These are phyloP conservation scores for Prillingera fragicola DNA, from an alignment of 1,284 basidiomycete species.

Conservation along the genomic window DNA sequence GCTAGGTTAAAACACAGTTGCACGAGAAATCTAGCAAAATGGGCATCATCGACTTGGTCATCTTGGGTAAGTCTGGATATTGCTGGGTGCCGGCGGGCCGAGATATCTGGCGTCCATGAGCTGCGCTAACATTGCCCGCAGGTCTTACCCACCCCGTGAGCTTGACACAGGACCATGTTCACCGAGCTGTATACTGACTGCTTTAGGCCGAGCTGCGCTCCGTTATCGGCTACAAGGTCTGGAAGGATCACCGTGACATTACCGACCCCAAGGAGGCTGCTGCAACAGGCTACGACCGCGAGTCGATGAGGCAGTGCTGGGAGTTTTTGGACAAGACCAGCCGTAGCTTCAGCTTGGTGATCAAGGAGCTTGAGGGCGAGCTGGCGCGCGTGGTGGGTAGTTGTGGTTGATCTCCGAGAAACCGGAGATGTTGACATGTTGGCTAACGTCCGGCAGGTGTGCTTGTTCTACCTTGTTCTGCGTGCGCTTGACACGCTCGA, in stretches of 20 bases:
- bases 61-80: conserved; percentile 28
- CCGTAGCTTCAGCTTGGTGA: conserved; percentile 85
- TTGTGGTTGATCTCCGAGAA: too few relatives aligned
- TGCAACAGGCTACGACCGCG: conserved; percentile 74
- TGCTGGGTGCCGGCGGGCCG: background rate
- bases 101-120: background rate
- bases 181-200: background rate
- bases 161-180: background rate
- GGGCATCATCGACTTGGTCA: conserved; percentile 28
- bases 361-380: conserved; percentile 95
- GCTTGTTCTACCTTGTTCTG: conserved; percentile 91
- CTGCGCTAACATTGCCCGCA: conserved; percentile 14
- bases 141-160: conserved; percentile 35
- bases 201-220: conserved; percentile 70
- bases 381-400: conserved; percentile 79
- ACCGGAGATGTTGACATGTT: background rate
- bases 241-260: conserved; percentile 75
- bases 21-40: too few relatives aligned
- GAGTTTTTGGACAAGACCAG: conserved; percentile 81
- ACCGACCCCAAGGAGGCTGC: conserved; percentile 62
- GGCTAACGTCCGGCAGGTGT: conserved; percentile 59
- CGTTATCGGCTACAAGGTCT: conserved; percentile 71
- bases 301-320: conserved; percentile 86
- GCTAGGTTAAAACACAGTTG: too few relatives aligned
- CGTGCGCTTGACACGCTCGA: conserved; percentile 93